Evolutionary conservation across 2,329 filamentous ascomycete genomes (phyloP).

Genomic region (Epichloe bromicola): DNA sequence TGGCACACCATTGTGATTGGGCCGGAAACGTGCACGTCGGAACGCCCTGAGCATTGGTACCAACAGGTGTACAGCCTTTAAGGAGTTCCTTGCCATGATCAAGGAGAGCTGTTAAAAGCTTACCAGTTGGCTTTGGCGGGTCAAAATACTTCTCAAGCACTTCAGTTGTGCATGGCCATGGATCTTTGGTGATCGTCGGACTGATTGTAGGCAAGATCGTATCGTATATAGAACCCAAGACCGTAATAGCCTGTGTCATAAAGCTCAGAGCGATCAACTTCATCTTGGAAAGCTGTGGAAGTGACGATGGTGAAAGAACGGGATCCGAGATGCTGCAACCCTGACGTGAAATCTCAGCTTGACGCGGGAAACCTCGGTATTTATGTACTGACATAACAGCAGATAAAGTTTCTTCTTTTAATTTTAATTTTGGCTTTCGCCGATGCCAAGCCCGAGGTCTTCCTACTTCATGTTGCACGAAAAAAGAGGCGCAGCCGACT

Average conservation of each 20-base stretch:
- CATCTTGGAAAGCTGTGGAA: background rate
- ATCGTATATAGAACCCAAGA: background rate
- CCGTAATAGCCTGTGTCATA: background rate
- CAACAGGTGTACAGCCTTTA: background rate
- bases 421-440: background rate
- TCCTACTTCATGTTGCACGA: background rate
- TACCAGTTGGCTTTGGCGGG: background rate
- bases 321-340: background rate
- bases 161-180: background rate
- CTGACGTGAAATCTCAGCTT: background rate
- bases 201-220: background rate
- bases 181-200: background rate
- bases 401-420: background rate
- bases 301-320: background rate
- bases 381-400: background rate
- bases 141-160: background rate
- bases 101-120: background rate
- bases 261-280: background rate
- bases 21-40: background rate
- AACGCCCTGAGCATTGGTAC: background rate
- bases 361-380: background rate
- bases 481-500: no score
- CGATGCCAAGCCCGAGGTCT: background rate
- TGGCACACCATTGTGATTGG: background rate
- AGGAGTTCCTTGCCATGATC: background rate